phyloP scores from a whole-genome alignment of 257 asterid species.

The Solanum chiquidenum region DNA sequence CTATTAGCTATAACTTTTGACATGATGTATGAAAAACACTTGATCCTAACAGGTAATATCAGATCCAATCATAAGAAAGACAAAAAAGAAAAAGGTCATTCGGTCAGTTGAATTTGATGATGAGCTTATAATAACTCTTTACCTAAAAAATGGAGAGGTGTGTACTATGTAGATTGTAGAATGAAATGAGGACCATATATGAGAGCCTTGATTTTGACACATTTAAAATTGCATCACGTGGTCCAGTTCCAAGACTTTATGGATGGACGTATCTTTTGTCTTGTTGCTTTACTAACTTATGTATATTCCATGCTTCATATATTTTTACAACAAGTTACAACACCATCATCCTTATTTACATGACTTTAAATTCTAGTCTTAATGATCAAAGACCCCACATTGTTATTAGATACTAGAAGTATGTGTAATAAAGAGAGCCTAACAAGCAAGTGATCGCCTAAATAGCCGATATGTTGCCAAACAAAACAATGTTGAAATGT shows the following conservation, averaged over 20 bases:
- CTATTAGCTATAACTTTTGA: too few relatives aligned
- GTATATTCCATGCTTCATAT: neutral
- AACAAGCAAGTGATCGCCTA: too few relatives aligned
- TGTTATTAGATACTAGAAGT: too few relatives aligned
- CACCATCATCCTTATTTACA: neutral
- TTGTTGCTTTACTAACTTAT: neutral
- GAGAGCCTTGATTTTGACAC: neutral
- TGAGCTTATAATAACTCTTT: neutral
- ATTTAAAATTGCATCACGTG: neutral
- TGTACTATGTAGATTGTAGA: neutral
- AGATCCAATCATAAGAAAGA: too few relatives aligned
- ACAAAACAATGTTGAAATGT: too few relatives aligned
- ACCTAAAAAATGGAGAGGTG: neutral
- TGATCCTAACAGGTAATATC: too few relatives aligned
- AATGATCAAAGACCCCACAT: too few relatives aligned
- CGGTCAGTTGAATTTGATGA: neutral
- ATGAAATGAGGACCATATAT: neutral
- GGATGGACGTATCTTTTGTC: neutral
- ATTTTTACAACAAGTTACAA: neutral
- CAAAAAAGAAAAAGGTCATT: too few relatives aligned
- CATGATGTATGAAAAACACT: rapidly evolving
- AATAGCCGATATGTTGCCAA: too few relatives aligned
- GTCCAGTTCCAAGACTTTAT: neutral
- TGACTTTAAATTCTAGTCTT: neutral
- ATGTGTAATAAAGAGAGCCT: too few relatives aligned